phyloP scores from a whole-genome alignment of 805 yeast genomes.

The Zygotorulaspora chibaensis region DNA sequence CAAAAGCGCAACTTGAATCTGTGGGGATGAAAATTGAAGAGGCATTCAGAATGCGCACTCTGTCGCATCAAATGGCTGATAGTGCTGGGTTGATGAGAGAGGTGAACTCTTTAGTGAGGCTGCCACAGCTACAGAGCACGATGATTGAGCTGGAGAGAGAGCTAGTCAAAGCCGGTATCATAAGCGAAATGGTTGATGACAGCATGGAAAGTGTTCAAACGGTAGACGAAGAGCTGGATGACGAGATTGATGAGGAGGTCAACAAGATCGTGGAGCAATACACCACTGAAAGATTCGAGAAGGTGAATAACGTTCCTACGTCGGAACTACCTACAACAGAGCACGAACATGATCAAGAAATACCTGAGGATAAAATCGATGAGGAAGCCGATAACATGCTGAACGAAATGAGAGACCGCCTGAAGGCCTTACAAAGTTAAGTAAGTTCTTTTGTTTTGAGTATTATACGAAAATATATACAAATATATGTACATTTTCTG shows the following conservation, averaged over 20 bases:
- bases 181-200: slow-evolving; percentile 94
- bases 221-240: slow-evolving; percentile 61
- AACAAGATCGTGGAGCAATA: slow-evolving; percentile 53
- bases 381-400: slow-evolving; percentile 73
- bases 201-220: slow-evolving; percentile 70
- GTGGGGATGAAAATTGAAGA: slow-evolving; percentile 87
- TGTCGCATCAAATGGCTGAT: slow-evolving; percentile 75
- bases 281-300: slow-evolving; percentile 41
- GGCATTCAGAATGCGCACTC: slow-evolving; percentile 78
- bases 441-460: neutral
- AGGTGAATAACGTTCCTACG: slow-evolving; percentile 37
- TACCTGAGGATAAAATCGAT: slow-evolving; percentile 42
- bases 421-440: slow-evolving; percentile 72
- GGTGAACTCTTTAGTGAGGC: slow-evolving; percentile 67
- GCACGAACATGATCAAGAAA: slow-evolving; percentile 33
- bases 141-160: slow-evolving; percentile 87
- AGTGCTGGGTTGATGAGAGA: slow-evolving; percentile 84
- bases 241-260: slow-evolving; percentile 59
- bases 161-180: slow-evolving; percentile 77
- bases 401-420: slow-evolving; percentile 82
- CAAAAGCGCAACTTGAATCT: slow-evolving; percentile 82
- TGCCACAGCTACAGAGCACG: slow-evolving; percentile 76
- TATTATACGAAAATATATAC: neutral
- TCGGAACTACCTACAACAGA: slow-evolving; percentile 21
- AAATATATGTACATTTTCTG: neutral